A percentile compares a stretch with the other conserved stretches of the same genome.
phyloP scores from a whole-genome alignment of 108 stramenopile species.

The Cyclotella distinguenda region DNA sequence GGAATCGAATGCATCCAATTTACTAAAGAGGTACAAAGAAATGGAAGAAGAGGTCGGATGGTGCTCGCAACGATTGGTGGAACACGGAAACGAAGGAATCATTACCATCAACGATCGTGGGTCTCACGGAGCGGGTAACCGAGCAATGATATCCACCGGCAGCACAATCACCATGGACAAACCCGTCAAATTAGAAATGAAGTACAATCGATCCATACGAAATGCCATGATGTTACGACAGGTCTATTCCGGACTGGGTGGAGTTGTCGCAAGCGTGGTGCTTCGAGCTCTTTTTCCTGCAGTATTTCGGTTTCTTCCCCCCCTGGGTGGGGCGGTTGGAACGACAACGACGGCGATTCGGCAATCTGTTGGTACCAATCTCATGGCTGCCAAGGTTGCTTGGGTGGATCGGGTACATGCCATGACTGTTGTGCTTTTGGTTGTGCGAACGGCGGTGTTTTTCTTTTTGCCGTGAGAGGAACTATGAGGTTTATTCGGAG shows the following conservation, averaged over 20 bases:
- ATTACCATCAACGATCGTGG: no score
- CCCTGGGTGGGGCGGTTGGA: not conserved
- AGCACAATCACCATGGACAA: no score
- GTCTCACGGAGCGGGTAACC: no score
- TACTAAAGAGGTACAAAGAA: not conserved
- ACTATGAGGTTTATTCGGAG: not conserved
- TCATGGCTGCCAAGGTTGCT: not conserved
- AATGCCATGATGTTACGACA: slow-evolving; percentile 28
- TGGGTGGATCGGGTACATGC: slow-evolving; percentile 19
- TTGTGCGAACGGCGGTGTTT: slow-evolving; percentile 1
- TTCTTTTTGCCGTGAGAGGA: slow-evolving; percentile 1
- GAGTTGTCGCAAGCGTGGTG: slow-evolving; percentile 11
- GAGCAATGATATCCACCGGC: no score
- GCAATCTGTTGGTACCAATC: not conserved
- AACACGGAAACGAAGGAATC: not conserved
- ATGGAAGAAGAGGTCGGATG: slow-evolving; percentile 13
- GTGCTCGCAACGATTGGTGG: not conserved
- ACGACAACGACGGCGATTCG: not conserved
- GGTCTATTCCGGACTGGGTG: slow-evolving; percentile 26
- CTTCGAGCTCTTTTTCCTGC: slow-evolving; percentile 5
- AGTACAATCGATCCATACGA: slow-evolving; percentile 35
- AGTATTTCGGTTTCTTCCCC: not conserved
- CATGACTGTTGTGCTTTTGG: slow-evolving; percentile 1
- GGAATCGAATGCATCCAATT: not conserved
- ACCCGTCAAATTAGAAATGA: slow-evolving; percentile 39